Conservation (phyloP, 1,139 yeast genomes). For the Yamadazyma mexicana region DNA sequence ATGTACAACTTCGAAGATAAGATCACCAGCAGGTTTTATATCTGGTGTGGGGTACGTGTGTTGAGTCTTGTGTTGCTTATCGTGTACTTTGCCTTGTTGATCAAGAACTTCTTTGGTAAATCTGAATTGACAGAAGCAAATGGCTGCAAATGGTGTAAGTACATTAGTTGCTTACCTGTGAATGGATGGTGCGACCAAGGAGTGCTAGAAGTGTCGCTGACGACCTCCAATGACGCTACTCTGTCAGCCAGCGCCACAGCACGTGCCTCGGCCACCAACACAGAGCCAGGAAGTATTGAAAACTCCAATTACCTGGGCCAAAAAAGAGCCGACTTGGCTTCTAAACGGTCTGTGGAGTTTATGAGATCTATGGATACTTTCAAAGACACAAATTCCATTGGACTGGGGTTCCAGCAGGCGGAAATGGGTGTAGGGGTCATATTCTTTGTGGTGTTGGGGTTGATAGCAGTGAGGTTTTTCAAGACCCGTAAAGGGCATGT, state of each 20-base stretch:
- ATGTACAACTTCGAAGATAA: conserved; percentile 35
- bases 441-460: conserved; percentile 15
- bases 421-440: conserved; percentile 14
- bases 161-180: conserved; percentile 70
- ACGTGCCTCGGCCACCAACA: neutral
- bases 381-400: neutral
- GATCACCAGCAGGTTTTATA: conserved; percentile 32
- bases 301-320: conserved; percentile 6
- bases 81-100: conserved; percentile 51
- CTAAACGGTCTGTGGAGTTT: neutral
- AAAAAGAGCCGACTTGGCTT: neutral
- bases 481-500: conserved; percentile 1
- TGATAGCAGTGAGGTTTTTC: conserved; percentile 10
- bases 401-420: neutral
- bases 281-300: conserved; percentile 8
- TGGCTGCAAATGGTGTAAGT: conserved; percentile 69
- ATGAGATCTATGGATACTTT: neutral
- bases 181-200: conserved; percentile 74
- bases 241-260: neutral
- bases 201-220: neutral
- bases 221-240: neutral
- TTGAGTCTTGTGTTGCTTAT: conserved; percentile 48
- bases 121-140: conserved; percentile 30
- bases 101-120: conserved; percentile 49
- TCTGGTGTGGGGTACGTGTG: conserved; percentile 54